Conservation (phyloP, 495 filamentous ascomycete genomes). For the Talaromyces adpressus region DNA sequence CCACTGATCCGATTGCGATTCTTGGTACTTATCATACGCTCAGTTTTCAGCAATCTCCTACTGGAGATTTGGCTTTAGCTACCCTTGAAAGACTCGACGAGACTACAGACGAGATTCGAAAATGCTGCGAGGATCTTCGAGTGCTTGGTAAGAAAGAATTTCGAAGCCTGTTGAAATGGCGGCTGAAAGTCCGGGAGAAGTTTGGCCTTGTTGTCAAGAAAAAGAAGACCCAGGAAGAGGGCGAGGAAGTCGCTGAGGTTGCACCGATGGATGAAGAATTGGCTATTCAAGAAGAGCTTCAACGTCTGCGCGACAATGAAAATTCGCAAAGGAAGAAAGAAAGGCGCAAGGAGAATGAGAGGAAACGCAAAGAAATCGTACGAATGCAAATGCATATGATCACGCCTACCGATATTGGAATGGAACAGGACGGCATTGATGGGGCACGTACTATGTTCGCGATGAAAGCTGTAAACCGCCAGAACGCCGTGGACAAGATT, state of each 20-base stretch:
- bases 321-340: conserved; percentile 68
- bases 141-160: conserved; percentile 93
- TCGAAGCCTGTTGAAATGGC: conserved; percentile 85
- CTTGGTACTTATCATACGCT: conserved; percentile 80
- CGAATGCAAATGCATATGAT: conserved; percentile 97
- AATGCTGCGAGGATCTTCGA: conserved; percentile 83
- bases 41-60: conserved; percentile 65
- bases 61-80: conserved; percentile 79
- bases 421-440: conserved; percentile 74
- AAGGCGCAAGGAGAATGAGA: conserved; percentile 76
- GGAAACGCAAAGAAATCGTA: conserved; percentile 81
- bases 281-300: conserved; percentile 78
- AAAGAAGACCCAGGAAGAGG: conserved; percentile 35
- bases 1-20: conserved; percentile 91
- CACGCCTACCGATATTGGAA: conserved; percentile 89
- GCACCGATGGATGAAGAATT: conserved; percentile 91
- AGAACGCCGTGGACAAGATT: conserved; percentile 60
- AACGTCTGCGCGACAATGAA: conserved; percentile 72
- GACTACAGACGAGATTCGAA: conserved; percentile 79
- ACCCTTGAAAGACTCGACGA: conserved; percentile 86
- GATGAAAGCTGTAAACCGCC: conserved; percentile 70
- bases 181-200: conserved; percentile 80
- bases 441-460: conserved; percentile 79
- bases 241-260: conserved; percentile 61
- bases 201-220: conserved; percentile 84